Percentiles rank a stretch among this genome's conserved stretches.
Conservation (phyloP, 306 rosid species). For the Vigna mungo region DNA sequence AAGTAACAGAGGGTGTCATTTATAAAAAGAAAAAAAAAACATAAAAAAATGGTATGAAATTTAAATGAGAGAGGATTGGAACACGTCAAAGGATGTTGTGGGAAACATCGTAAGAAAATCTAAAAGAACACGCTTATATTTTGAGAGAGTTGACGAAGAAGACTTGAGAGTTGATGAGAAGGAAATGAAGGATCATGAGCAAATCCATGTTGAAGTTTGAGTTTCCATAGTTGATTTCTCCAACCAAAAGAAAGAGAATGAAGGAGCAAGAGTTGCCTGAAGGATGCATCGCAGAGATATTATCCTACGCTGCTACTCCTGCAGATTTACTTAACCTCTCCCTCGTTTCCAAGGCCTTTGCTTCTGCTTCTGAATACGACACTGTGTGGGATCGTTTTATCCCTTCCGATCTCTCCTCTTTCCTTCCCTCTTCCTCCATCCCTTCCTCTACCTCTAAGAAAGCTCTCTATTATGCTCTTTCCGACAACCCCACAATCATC, state of each 20-base stretch:
- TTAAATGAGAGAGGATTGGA: no score
- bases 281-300: slow-evolving; percentile 33
- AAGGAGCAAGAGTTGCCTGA: slow-evolving; percentile 18
- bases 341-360: slow-evolving; percentile 19
- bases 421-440: neutral
- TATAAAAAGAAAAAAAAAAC: no score
- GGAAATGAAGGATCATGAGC: no score
- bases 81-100: no score
- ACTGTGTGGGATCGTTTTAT: slow-evolving; percentile 30
- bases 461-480: slow-evolving; percentile 24
- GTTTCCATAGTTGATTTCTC: neutral
- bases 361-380: slow-evolving; percentile 40
- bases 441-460: slow-evolving; percentile 17
- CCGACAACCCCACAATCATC: slow-evolving; percentile 5
- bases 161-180: no score
- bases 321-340: slow-evolving; percentile 24
- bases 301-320: slow-evolving; percentile 13
- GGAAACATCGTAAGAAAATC: no score
- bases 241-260: neutral
- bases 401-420: slow-evolving; percentile 12
- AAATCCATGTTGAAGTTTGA: no score
- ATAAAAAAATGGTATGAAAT: no score
- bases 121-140: no score
- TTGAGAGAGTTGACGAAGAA: no score
- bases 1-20: no score